Percentiles rank a stretch among this genome's conserved stretches.
Conservation (phyloP, 139 green algal genomes). For the Coelastrella sp. region DNA sequence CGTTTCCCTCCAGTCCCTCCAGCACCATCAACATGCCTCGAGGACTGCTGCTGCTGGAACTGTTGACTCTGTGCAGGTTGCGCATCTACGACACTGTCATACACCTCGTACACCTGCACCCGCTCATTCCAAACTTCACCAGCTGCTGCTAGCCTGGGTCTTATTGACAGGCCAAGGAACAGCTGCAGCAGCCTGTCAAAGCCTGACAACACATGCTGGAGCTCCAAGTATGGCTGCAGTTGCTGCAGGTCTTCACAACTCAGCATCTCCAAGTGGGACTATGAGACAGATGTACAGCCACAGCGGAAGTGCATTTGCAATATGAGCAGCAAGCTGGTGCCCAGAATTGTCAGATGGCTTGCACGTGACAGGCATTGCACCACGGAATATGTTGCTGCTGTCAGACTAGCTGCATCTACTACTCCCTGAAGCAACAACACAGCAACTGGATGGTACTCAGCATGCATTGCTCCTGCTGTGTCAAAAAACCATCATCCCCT, state of each 20-base stretch:
- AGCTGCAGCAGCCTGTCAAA: constrained; percentile 17
- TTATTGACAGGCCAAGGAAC: background rate
- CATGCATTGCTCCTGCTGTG: no score
- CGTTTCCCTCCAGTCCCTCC: background rate
- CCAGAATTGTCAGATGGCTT: background rate
- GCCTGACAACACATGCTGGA: background rate
- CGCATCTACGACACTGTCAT: background rate
- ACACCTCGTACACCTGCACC: constrained; percentile 19
- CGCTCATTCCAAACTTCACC: constrained; percentile 3
- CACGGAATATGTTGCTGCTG: background rate
- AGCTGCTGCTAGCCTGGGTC: background rate
- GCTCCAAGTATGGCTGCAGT: constrained; percentile 2
- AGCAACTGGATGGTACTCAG: no score
- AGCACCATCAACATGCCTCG: background rate
- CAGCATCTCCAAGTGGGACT: background rate
- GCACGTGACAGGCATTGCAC: background rate
- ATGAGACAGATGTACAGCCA: background rate
- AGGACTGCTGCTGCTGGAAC: background rate
- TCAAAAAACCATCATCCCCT: no score
- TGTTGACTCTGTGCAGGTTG: background rate
- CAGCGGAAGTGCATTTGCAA: background rate
- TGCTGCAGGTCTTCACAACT: constrained; percentile 15
- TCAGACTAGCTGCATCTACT: no score
- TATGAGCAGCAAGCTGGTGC: background rate
- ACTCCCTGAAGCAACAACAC: no score